Evolutionary conservation across 257 asterid species (phyloP).

Genomic region (Fraxinus quadrangulata): DNA sequence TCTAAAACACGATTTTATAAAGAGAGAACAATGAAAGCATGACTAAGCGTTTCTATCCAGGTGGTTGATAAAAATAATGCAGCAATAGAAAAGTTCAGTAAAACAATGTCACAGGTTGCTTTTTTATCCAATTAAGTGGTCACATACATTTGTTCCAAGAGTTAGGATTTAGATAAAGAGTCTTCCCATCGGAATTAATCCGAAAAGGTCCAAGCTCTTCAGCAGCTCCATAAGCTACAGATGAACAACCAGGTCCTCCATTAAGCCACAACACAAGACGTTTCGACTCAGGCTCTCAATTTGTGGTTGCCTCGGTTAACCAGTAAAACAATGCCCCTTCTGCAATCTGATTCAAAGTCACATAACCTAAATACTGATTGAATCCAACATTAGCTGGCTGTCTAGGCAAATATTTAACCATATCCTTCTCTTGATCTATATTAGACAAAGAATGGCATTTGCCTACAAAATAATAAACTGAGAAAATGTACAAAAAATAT

Average conservation of each 20-base stretch:
- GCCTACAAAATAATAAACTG: constrained; percentile 46
- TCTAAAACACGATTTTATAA: too few species aligned
- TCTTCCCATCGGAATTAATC: constrained; percentile 78
- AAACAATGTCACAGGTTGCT: background rate
- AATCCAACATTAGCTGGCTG: constrained; percentile 76
- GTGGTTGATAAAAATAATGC: too few species aligned
- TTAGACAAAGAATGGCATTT: constrained; percentile 40
- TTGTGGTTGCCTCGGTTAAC: constrained; percentile 75
- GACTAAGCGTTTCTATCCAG: too few species aligned
- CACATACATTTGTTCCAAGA: constrained; percentile 91
- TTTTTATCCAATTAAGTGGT: background rate
- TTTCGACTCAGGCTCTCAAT: constrained; percentile 58
- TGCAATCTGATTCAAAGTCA: constrained; percentile 66
- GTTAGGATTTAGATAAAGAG: constrained; percentile 72
- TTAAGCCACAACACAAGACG: constrained; percentile 95
- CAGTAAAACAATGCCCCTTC: constrained; percentile 95
- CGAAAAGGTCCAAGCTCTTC: constrained; percentile 96
- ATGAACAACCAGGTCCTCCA: constrained; percentile 99
- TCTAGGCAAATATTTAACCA: constrained; percentile 71
- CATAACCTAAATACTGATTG: constrained; percentile 77
- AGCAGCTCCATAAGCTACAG: constrained; percentile 90
- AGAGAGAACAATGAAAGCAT: too few species aligned
- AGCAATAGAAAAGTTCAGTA: too few species aligned
- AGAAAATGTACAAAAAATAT: constrained; percentile 29
- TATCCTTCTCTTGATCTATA: constrained; percentile 74